These are phyloP conservation scores for Coniochaeta sp. DNA, from an alignment of 2,329 filamentous ascomycete genomes.

Conservation along the genomic window DNA sequence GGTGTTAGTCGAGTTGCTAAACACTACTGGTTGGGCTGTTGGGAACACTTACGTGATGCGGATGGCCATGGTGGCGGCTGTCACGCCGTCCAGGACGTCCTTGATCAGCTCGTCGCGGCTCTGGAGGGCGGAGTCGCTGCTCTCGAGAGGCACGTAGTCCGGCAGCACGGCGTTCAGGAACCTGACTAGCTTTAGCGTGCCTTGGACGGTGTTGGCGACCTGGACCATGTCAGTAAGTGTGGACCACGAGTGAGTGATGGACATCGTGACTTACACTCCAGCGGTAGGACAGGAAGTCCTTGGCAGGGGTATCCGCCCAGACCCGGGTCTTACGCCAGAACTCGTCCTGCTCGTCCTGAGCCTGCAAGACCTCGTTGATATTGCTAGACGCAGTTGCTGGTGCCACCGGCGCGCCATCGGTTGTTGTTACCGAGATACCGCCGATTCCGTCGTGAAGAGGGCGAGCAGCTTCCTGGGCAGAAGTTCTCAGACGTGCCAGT, in stretches of 20 bases:
- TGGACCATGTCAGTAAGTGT: constrained; percentile 16
- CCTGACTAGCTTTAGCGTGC: constrained; percentile 33
- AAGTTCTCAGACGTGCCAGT: background rate
- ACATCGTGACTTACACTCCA: constrained; percentile 42
- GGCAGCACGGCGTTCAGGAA: constrained; percentile 47
- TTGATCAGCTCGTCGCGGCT: constrained; percentile 45
- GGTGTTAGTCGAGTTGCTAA: constrained; percentile 7
- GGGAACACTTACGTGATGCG: constrained; percentile 39
- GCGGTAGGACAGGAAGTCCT: constrained; percentile 44
- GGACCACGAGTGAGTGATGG: background rate
- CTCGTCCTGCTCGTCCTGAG: constrained; percentile 16
- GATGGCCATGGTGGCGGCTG: constrained; percentile 50
- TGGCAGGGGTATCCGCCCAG: constrained; percentile 39
- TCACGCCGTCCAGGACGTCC: constrained; percentile 46
- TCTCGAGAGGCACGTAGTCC: constrained; percentile 33
- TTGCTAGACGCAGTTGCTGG: background rate
- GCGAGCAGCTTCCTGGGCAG: background rate
- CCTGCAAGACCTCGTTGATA: background rate
- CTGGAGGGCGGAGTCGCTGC: constrained; percentile 24
- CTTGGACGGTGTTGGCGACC: constrained; percentile 42
- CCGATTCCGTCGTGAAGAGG: background rate
- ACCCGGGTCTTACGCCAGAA: constrained; percentile 45
- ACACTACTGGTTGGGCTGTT: background rate
- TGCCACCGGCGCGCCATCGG: background rate
- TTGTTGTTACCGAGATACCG: background rate